Conservation (phyloP, 345 rosid genomes). For the Dipteronia dyeriana region DNA sequence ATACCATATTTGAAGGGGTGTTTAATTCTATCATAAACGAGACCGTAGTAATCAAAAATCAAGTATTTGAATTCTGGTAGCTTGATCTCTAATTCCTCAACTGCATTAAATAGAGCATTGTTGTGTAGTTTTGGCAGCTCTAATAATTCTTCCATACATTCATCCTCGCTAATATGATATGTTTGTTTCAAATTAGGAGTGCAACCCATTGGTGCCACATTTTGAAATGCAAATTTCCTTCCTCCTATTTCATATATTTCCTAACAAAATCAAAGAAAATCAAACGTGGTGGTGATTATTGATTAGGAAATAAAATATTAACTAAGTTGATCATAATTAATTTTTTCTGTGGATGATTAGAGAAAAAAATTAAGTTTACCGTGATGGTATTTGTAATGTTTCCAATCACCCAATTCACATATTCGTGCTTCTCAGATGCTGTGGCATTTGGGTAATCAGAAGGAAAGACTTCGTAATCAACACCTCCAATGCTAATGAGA, state of each 20-base stretch:
- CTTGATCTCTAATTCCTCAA: constrained; percentile 12
- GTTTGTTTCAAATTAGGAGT: background rate
- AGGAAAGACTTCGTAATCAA: constrained; percentile 2
- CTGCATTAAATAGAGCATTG: background rate
- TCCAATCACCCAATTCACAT: constrained; percentile 29
- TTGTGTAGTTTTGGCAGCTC: constrained; percentile 23
- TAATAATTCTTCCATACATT: background rate
- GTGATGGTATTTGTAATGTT: constrained; percentile 26
- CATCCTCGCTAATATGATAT: background rate
- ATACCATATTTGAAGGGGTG: constrained; percentile 22
- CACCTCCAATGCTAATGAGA: constrained; percentile 26
- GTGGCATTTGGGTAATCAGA: background rate
- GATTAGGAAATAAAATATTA: too few species aligned
- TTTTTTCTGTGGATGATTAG: too few species aligned
- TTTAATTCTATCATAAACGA: background rate
- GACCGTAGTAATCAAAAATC: constrained; percentile 25
- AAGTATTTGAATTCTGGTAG: constrained; percentile 30
- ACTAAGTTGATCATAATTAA: too few species aligned
- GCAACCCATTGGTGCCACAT: background rate
- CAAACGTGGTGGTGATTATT: too few species aligned
- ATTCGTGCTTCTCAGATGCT: constrained; percentile 3
- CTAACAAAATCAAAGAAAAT: background rate
- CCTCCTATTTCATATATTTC: background rate
- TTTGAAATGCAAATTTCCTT: constrained; percentile 4
- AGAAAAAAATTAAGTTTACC: constrained; percentile 16